Percentiles rank a stretch among this genome's conserved stretches.
Evolutionary conservation across 768 basidiomycete species (phyloP).

Genomic region (Dentipellis sp.): DNA sequence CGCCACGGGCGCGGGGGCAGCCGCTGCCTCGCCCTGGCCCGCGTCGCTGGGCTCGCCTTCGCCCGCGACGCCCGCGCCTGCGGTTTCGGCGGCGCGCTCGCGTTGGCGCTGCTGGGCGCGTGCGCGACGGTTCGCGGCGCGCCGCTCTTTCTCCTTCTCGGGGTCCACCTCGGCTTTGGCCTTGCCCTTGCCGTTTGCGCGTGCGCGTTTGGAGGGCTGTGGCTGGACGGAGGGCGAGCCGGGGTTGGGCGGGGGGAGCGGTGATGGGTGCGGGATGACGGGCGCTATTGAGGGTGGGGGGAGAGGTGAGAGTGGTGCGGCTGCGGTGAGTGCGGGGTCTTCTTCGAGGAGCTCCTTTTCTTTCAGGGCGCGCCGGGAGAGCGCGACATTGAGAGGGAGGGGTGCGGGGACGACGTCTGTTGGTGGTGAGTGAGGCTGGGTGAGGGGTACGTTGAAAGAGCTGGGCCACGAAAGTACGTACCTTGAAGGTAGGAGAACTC

Average conservation of each 20-base stretch:
- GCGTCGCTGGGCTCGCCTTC: neutral
- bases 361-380: conserved; percentile 7
- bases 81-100: neutral
- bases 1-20: too few relatives aligned
- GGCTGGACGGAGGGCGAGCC: neutral
- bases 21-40: neutral
- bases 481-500: conserved; percentile 12
- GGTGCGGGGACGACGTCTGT: conserved; percentile 12
- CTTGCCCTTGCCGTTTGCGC: neutral
- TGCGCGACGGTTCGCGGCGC: neutral
- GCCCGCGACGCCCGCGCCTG: neutral
- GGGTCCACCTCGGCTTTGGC: neutral
- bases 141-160: neutral
- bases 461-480: neutral
- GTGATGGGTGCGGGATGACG: conserved; percentile 3
- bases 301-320: conserved; percentile 3
- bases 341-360: conserved; percentile 13
- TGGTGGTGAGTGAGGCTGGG: neutral
- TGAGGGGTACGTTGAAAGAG: too few relatives aligned
- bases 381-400: conserved; percentile 8
- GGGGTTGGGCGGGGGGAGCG: conserved; percentile 8
- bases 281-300: neutral
- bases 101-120: neutral
- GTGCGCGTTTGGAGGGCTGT: neutral
- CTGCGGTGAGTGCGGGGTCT: conserved; percentile 9